Evolutionary conservation across 2,329 filamentous ascomycete species (phyloP), one percentile per base, ranked within the genome.

Genomic region (Colletotrichum sp.): DNA sequence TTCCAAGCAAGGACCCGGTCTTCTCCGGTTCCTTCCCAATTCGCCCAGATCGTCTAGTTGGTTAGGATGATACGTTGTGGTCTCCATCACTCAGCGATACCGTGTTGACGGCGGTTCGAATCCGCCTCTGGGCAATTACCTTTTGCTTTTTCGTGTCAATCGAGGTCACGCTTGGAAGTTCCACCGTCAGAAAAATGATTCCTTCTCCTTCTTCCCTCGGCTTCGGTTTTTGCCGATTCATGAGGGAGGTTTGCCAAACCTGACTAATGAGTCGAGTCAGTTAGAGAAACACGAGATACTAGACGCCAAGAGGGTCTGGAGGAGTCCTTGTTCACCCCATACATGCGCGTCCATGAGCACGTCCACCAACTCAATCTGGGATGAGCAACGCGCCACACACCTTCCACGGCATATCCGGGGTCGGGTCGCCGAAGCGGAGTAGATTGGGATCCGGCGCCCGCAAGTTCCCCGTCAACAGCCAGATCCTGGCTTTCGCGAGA

Each of bases 41-140:
- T 65, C 60, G 74, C 74, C 70, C 74, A 76, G 74, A 76, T 74
- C 70, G 70, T 76, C 74, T 76, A 76, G 74, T 76, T 76, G 70
- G 70, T 76, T 76, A 76, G 74, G 70, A 76, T 76, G 74, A 74
- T 74, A 76, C 74, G 70, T 76, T 76, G 74, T 76, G 74, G 74
- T 76, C 61, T 66, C 32, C 52, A 22, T 71, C 68, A 68, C 71
- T 43, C 74, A 73, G 74, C 70, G 43, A 22, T 48, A 73, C 74
- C 74, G 74, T 76, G 74, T 74, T 76, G 74, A 76, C 74, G 74
- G 74, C 74, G 74, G 74, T 76, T 76, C 74, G 65, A 76, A 76
- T 76, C 74, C 74, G 74, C 74, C 74, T 76, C 74, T 76, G 70
- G 74, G 74, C 74, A 76, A 15, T 32, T 58, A 18, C 16, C 7